Percentiles rank a stretch among this genome's conserved stretches.
These are phyloP conservation scores for Aspergillus proliferans DNA, from an alignment of 2,329 filamentous ascomycete species.

Conservation along the genomic window DNA sequence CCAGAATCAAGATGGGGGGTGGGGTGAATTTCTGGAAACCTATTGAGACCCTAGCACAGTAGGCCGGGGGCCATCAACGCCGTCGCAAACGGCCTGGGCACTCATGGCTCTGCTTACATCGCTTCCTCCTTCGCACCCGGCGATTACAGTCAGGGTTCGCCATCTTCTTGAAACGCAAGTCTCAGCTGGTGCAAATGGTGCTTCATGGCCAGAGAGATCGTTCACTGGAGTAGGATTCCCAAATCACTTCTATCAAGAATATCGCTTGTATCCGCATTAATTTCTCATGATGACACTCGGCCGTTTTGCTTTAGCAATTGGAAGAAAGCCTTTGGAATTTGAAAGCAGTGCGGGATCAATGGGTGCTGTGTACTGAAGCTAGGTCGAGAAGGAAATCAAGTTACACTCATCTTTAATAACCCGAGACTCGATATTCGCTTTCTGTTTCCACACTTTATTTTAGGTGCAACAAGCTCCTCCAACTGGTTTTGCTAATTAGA, in stretches of 20 bases:
- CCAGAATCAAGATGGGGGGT: conserved; percentile 28
- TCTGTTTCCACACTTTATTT: no score
- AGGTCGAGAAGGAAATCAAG: not conserved
- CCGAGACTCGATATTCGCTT: not conserved
- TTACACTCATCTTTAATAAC: not conserved
- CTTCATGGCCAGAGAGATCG: not conserved
- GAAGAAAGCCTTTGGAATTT: not conserved
- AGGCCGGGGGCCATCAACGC: conserved; percentile 16
- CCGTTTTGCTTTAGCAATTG: conserved; percentile 7
- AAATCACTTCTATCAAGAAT: not conserved
- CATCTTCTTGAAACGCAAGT: not conserved
- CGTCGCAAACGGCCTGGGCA: conserved; percentile 30
- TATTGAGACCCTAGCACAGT: conserved; percentile 13
- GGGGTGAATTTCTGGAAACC: conserved; percentile 22
- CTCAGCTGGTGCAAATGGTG: not conserved
- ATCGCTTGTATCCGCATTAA: conserved; percentile 11
- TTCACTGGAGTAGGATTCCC: no score
- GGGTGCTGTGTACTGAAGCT: not conserved
- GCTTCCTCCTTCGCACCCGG: not conserved
- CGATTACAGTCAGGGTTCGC: not conserved
- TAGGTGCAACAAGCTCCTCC: no score
- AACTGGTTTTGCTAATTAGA: no score
- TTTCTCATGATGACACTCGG: conserved; percentile 25
- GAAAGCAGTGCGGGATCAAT: no score
- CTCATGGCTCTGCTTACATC: conserved; percentile 21